Conservation (phyloP, 352 stramenopile species). For the Globisporangium parvum region DNA sequence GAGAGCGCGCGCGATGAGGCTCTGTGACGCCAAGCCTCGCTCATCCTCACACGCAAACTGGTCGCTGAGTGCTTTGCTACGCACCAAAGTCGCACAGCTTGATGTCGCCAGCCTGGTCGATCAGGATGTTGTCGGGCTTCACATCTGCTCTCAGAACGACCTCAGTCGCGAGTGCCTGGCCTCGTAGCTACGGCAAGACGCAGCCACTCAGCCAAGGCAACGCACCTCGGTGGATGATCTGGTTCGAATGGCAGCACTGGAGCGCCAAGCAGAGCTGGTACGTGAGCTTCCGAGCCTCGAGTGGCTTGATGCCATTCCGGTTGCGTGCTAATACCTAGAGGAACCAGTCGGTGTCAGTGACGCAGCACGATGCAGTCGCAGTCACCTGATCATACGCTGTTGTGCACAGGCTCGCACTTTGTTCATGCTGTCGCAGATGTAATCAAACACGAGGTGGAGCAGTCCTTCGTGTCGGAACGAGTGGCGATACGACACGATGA, state of each 20-base stretch:
- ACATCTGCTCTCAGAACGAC: conserved; percentile 35
- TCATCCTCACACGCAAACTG: no score
- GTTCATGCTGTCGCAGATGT: conserved; percentile 58
- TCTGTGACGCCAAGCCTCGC: no score
- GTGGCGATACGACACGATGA: conserved; percentile 79
- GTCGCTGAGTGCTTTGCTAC: neutral
- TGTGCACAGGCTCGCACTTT: conserved; percentile 29
- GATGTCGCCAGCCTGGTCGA: conserved; percentile 65
- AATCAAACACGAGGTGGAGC: conserved; percentile 78
- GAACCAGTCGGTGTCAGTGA: neutral
- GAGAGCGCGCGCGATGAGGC: no score
- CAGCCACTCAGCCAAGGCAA: neutral
- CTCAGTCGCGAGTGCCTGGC: no score
- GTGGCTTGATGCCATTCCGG: conserved; percentile 50
- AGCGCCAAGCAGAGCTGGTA: conserved; percentile 76
- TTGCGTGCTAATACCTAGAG: conserved; percentile 48
- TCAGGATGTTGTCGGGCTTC: conserved; percentile 79
- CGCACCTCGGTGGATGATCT: conserved; percentile 75
- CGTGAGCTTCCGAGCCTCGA: conserved; percentile 36
- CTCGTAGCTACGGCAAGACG: neutral
- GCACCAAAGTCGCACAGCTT: conserved; percentile 76
- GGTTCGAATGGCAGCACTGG: conserved; percentile 71
- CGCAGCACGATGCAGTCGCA: neutral
- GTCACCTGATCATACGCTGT: neutral
- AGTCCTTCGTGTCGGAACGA: conserved; percentile 75